phyloP scores from a whole-genome alignment of 176 grass and related monocot species.

The Puya raimondii region DNA sequence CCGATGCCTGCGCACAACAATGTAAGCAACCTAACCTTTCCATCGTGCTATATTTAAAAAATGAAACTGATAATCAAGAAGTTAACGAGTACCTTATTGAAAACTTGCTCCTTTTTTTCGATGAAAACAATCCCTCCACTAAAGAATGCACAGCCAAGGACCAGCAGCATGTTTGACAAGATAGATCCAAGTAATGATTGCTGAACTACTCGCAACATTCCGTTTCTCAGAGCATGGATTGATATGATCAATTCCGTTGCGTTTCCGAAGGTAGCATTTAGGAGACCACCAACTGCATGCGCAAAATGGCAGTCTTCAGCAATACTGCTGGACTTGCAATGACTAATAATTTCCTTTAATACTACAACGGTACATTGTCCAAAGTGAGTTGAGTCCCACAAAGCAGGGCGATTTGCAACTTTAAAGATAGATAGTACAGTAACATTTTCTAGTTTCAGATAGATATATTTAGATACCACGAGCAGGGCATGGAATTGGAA shows the following conservation, averaged over 20 bases:
- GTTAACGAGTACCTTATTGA: conserved; percentile 41
- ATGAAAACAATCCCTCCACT: conserved; percentile 49
- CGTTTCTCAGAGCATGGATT: conserved; percentile 44
- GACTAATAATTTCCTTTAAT: neutral
- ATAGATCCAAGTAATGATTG: conserved; percentile 71
- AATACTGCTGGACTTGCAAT: neutral
- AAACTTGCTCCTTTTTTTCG: conserved; percentile 36
- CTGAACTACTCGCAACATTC: conserved; percentile 56
- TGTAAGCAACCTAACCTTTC: neutral
- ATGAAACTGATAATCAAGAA: neutral
- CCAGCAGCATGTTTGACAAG: conserved; percentile 69
- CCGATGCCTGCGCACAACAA: conserved; percentile 37
- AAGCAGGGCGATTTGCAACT: no score
- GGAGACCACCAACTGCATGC: conserved; percentile 43
- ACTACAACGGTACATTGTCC: no score
- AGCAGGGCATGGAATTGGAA: neutral
- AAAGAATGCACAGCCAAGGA: conserved; percentile 67
- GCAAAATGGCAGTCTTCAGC: neutral
- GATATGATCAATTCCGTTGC: conserved; percentile 84
- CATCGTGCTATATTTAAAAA: neutral
- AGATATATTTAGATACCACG: no score
- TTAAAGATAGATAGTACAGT: conserved; percentile 1
- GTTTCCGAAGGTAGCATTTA: conserved; percentile 75
- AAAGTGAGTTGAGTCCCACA: no score
- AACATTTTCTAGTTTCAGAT: conserved; percentile 10